Conservation (phyloP, 371 early-diverging fungal species). For the Lichtheimia ornata region DNA sequence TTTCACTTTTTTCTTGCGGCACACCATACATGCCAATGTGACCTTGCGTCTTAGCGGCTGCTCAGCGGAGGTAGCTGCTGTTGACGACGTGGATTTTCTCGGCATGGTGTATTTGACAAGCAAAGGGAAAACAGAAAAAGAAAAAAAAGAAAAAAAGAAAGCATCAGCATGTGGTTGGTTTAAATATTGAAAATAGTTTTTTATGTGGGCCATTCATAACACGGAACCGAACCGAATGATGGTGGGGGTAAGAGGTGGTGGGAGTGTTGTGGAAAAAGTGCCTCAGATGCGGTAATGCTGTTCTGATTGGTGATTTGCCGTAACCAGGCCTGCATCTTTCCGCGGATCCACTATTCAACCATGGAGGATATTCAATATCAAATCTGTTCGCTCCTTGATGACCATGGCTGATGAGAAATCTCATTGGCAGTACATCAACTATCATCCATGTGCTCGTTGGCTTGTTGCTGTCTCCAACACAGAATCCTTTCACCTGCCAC, state of each 20-base stretch:
- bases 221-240: conserved; percentile 3
- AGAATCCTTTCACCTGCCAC: too few species aligned
- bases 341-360: not conserved
- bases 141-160: not conserved
- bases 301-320: not conserved
- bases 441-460: not conserved
- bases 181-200: not conserved
- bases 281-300: not conserved
- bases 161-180: not conserved
- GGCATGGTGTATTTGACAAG: conserved; percentile 17
- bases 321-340: not conserved
- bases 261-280: not conserved
- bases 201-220: not conserved
- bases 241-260: not conserved
- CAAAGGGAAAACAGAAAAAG: not conserved
- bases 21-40: conserved; percentile 45
- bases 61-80: conserved; percentile 13
- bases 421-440: not conserved
- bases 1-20: conserved; percentile 55
- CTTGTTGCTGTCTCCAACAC: not conserved
- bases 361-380: not conserved
- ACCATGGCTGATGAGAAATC: not conserved
- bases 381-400: not conserved
- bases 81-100: conserved; percentile 6
- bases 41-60: conserved; percentile 46